Evolutionary conservation across 1,139 yeast genomes (phyloP).

Genomic region (Sugiyamaella neomexicana): DNA sequence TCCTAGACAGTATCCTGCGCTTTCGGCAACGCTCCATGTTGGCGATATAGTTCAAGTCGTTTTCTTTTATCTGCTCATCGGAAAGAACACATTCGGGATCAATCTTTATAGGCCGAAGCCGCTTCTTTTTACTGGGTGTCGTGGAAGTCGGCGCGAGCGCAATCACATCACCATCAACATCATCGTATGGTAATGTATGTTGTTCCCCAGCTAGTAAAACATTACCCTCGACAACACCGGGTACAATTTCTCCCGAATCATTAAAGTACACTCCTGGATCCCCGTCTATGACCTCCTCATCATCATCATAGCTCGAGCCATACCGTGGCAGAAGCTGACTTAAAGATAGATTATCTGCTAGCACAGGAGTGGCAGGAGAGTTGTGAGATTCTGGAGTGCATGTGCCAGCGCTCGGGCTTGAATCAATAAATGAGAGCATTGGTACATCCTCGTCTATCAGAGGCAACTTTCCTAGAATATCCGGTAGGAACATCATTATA

Average conservation of each 20-base stretch:
- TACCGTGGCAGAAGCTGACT: background rate
- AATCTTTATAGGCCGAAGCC: background rate
- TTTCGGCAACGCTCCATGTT: slow-evolving; percentile 16
- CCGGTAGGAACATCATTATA: slow-evolving; percentile 3
- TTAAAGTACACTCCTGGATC: slow-evolving; percentile 14
- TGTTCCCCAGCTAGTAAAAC: background rate
- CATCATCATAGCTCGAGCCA: background rate
- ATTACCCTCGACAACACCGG: background rate
- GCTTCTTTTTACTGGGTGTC: background rate
- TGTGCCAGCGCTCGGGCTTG: background rate
- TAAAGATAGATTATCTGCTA: background rate
- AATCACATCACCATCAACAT: background rate
- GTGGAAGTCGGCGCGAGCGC: background rate
- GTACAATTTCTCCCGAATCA: slow-evolving; percentile 13
- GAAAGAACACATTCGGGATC: slow-evolving; percentile 8
- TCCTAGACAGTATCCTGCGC: slow-evolving; percentile 1
- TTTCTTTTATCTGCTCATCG: background rate
- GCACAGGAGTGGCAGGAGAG: background rate
- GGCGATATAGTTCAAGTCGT: slow-evolving; percentile 10
- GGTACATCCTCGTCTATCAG: background rate
- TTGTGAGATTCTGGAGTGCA: background rate
- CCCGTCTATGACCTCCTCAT: slow-evolving; percentile 2
- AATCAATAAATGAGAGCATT: background rate
- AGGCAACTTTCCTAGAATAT: background rate
- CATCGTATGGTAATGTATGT: background rate